Conservation (phyloP, 2,329 filamentous ascomycete species). For the Hypoxylon sp. region DNA sequence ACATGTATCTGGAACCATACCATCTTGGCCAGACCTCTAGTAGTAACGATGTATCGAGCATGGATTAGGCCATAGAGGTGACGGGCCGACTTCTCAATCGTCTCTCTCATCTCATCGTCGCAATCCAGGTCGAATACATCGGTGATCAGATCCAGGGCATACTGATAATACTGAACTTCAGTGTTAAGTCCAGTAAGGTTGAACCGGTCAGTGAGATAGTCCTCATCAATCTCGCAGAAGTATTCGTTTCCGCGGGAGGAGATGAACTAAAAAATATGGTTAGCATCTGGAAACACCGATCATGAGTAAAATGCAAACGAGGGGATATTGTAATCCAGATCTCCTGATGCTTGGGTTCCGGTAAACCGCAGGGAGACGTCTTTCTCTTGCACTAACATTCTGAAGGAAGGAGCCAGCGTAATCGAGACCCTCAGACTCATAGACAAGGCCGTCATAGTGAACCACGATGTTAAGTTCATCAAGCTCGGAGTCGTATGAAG, state of each 20-base stretch:
- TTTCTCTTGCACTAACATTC: slow-evolving; percentile 11
- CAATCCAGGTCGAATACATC: slow-evolving; percentile 99
- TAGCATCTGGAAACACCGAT: slow-evolving; percentile 33
- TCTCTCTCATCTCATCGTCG: slow-evolving; percentile 97
- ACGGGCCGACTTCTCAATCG: slow-evolving; percentile 95
- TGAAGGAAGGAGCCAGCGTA: background rate
- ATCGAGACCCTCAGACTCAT: background rate
- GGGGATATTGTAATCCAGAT: background rate
- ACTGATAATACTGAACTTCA: slow-evolving; percentile 98
- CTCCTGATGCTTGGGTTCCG: background rate
- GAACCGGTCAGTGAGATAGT: slow-evolving; percentile 97
- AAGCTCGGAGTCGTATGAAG: background rate
- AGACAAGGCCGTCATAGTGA: background rate
- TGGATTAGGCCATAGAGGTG: slow-evolving; percentile 97
- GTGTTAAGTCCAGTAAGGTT: slow-evolving; percentile 97
- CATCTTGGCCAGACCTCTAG: slow-evolving; percentile 94
- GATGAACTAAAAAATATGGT: slow-evolving; percentile 78
- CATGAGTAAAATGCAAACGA: background rate
- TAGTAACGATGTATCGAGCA: slow-evolving; percentile 96
- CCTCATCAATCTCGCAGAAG: slow-evolving; percentile 99
- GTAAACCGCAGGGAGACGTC: background rate
- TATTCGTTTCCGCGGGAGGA: slow-evolving; percentile 98
- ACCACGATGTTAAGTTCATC: background rate
- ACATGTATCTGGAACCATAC: slow-evolving; percentile 61
- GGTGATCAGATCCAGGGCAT: slow-evolving; percentile 95